Percentiles rank a stretch among this genome's conserved stretches.
Evolutionary conservation across 768 basidiomycete species (phyloP).

Genomic region (Suillus discolor): DNA sequence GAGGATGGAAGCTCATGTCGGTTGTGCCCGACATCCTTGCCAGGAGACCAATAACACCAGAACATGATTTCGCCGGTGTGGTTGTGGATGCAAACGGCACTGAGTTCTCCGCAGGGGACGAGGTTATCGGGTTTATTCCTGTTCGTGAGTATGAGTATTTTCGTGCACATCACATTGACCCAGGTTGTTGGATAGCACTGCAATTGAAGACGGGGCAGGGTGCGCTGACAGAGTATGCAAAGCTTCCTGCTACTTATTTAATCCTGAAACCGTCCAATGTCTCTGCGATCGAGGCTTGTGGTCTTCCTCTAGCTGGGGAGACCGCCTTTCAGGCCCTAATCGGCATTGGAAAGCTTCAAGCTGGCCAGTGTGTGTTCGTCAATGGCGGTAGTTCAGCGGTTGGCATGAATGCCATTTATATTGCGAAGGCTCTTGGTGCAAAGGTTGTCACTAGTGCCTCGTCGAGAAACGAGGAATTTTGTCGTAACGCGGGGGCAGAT

Average conservation of each 20-base stretch:
- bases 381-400: conserved; percentile 73
- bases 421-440: conserved; percentile 67
- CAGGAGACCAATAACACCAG: conserved; percentile 54
- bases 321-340: conserved; percentile 64
- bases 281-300: conserved; percentile 59
- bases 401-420: conserved; percentile 70
- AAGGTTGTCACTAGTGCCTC: conserved; percentile 63
- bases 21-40: conserved; percentile 48
- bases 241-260: conserved; percentile 38
- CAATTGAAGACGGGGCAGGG: conserved; percentile 49
- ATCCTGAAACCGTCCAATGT: conserved; percentile 45
- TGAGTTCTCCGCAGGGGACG: conserved; percentile 57
- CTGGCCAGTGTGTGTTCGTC: conserved; percentile 63
- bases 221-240: conserved; percentile 57
- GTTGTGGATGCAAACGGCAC: conserved; percentile 58
- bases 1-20: conserved; percentile 62
- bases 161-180: neutral
- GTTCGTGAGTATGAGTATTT: conserved; percentile 29
- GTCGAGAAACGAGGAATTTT: conserved; percentile 57
- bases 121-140: conserved; percentile 60
- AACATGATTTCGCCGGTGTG: conserved; percentile 65
- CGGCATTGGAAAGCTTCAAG: conserved; percentile 49
- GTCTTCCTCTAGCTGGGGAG: conserved; percentile 55
- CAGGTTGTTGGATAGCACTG: conserved; percentile 22
- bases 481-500: conserved; percentile 65